Conservation (phyloP, 2,329 filamentous ascomycete species). For the Plenodomus biglobosus region DNA sequence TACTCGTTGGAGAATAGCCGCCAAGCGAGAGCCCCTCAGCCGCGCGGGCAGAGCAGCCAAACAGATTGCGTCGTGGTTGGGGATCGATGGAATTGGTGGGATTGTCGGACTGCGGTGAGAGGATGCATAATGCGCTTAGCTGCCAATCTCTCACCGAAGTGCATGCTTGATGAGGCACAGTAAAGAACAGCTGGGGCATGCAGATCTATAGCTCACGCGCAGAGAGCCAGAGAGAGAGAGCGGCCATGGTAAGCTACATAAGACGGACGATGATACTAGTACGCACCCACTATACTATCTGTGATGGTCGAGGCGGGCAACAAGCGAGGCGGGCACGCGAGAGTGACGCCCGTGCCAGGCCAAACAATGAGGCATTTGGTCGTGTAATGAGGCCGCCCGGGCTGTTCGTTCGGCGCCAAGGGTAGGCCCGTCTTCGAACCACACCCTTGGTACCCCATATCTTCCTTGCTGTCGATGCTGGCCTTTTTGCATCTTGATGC, state of each 20-base stretch:
- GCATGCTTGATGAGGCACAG: background rate
- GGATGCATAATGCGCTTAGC: background rate
- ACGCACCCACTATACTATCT: no score
- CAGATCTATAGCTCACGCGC: background rate
- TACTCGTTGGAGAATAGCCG: constrained; percentile 22
- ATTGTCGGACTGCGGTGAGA: background rate
- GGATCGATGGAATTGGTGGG: background rate
- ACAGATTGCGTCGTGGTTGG: background rate
- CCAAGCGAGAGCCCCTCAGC: constrained; percentile 4
- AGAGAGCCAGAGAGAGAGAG: background rate
- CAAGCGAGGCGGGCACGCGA: background rate
- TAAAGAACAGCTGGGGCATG: background rate
- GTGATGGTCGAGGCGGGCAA: background rate
- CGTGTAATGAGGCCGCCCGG: constrained; percentile 4
- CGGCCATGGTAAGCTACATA: no score
- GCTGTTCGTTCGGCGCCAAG: constrained; percentile 22
- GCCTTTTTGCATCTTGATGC: constrained; percentile 16
- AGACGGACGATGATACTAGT: no score
- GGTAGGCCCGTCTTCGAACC: constrained; percentile 22
- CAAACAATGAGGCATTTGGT: constrained; percentile 12
- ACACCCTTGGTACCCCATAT: constrained; percentile 20
- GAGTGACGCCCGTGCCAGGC: background rate
- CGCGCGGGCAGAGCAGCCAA: background rate
- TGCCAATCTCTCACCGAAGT: background rate
- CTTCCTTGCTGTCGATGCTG: constrained; percentile 18